Base-by-base conservation (phyloP, 2,329 filamentous ascomycete species). In the Colletotrichum navitas region DNA sequence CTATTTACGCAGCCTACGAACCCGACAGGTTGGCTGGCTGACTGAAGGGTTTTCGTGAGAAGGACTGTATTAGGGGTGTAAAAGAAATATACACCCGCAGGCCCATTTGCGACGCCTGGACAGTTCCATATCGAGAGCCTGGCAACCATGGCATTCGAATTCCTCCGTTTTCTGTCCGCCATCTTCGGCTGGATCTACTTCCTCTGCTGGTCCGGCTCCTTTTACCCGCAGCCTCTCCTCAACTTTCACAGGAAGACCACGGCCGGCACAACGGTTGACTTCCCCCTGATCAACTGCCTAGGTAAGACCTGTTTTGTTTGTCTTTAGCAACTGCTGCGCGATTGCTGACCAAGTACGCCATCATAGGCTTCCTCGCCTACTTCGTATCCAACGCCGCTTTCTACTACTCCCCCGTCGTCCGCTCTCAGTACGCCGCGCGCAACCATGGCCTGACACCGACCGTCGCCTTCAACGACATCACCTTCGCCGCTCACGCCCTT, bases 181-280 rank as follows among this genome's bases (percentile, higher is more conserved):
- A 78, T 92, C 41, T 89, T 93, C 76, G 93, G 93, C 80, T 94
- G 93, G 92, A 83, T 91, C 78, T 95, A 95, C 82, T 91, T 89
- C 74, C 74, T 91, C 60, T 90, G 88, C 81, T 96, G 95, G 95
- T 95, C 93, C 16, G 83, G 91, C 21, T 97, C 94, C 21, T 98
- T 98, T 84, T 98, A 98, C 80, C 95, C 95, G 1, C 96, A 98
- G 80, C 90, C 93, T 8, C 83, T 97, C 72, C 88, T 94, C 74
- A 98, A 98, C 85, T 92, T 87, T 80, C 85, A 85, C 39, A 91
- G 94, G 65, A 89, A 89, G 68, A 93, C 93, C 11, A 98, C 95
- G 5, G 87, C 89, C 26, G 96, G 96, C 51, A 91, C 95, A 5
- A 93, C 94, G 0, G 91, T 97, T 74, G 95, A 98, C 80, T 98